Conservation (phyloP, 108 stramenopile genomes). For the Skeletonema potamos region DNA sequence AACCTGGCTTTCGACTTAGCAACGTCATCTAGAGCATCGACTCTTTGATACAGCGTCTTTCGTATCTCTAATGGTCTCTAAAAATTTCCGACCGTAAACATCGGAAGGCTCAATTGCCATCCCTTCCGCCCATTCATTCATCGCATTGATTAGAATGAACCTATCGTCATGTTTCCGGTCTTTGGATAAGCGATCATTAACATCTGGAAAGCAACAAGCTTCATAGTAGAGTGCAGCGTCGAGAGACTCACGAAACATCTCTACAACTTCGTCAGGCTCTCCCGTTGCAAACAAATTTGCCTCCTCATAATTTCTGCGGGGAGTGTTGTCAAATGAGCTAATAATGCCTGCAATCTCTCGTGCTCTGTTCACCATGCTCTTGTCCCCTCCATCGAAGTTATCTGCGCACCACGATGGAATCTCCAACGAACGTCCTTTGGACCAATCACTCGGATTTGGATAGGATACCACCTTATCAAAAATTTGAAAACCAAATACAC, state of each 20-base stretch:
- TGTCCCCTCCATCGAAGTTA: neutral
- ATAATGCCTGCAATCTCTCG: conserved; percentile 55
- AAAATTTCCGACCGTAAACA: conserved; percentile 49
- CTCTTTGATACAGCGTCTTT: conserved; percentile 8
- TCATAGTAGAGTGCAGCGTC: conserved; percentile 50
- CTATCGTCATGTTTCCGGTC: conserved; percentile 25
- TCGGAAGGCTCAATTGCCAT: conserved; percentile 70
- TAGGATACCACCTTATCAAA: conserved; percentile 30
- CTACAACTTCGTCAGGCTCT: conserved; percentile 34
- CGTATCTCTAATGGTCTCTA: conserved; percentile 45
- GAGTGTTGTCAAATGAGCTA: conserved; percentile 74
- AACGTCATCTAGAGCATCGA: neutral
- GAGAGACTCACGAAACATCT: conserved; percentile 39
- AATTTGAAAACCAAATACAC: neutral
- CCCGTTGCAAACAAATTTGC: conserved; percentile 41
- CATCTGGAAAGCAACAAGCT: conserved; percentile 46
- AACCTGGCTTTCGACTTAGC: no score
- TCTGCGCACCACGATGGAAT: conserved; percentile 54
- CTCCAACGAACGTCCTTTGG: conserved; percentile 9
- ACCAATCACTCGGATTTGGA: conserved; percentile 52
- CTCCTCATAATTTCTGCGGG: conserved; percentile 51
- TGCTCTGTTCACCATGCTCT: conserved; percentile 1
- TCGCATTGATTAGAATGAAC: conserved; percentile 60
- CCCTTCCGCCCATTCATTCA: conserved; percentile 81
- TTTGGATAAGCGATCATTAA: conserved; percentile 8